Conservation (phyloP, 306 rosid species). For the Fragaria iinumae region DNA sequence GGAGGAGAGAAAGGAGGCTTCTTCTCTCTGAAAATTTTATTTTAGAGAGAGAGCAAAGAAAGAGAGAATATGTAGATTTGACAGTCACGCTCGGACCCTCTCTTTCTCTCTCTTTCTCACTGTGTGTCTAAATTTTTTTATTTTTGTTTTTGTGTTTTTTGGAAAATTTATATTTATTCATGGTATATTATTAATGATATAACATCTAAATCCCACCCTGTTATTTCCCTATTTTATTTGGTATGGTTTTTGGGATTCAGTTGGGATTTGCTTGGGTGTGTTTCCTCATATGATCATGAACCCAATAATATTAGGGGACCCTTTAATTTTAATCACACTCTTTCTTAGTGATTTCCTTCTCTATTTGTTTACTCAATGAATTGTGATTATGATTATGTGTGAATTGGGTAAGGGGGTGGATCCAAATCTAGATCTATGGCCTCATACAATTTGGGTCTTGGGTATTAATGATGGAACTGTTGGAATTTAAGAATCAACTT, state of each 20-base stretch:
- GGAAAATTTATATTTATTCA: not conserved
- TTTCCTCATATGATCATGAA: constrained; percentile 19
- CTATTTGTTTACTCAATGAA: not conserved
- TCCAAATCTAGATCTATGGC: constrained; percentile 9
- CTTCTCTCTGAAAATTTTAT: constrained; percentile 30
- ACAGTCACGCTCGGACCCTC: constrained; percentile 79
- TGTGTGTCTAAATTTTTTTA: constrained; percentile 23
- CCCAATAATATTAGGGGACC: constrained; percentile 22
- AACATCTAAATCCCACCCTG: constrained; percentile 20
- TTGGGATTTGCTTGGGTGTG: constrained; percentile 26
- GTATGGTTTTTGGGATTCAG: constrained; percentile 30
- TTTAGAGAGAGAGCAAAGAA: constrained; percentile 28
- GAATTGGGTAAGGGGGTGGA: not conserved
- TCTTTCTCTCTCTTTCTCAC: not conserved
- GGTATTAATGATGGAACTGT: not conserved
- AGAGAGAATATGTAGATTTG: constrained; percentile 86
- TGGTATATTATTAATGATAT: not conserved
- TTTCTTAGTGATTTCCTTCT: not conserved
- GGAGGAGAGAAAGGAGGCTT: constrained; percentile 8
- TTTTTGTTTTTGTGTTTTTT: not conserved
- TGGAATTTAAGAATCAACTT: not conserved
- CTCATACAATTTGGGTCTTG: constrained; percentile 5
- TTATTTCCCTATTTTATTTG: not conserved
- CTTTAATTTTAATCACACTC: not conserved
- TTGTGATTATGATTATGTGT: not conserved